Evolutionary conservation across 2,329 filamentous ascomycete genomes (phyloP).

Genomic region (Verticillium tricorpus): DNA sequence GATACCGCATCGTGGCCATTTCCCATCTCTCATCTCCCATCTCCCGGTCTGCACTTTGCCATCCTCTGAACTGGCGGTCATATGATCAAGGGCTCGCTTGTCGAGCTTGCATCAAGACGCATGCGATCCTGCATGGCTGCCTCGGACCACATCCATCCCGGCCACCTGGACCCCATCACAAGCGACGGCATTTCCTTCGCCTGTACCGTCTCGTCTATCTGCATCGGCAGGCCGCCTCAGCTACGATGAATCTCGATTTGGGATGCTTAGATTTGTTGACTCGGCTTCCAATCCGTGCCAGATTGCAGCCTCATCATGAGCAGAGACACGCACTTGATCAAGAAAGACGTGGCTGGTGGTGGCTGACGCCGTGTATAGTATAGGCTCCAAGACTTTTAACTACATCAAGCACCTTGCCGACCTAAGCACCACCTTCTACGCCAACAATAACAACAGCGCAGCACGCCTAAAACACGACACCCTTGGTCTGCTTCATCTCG

Average conservation of each 20-base stretch:
- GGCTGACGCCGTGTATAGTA: too few species aligned
- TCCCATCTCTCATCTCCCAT: not conserved
- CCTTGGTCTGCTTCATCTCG: constrained; percentile 45
- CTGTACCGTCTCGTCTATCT: not conserved
- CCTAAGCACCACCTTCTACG: too few species aligned
- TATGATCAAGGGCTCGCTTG: not conserved
- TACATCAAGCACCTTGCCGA: too few species aligned
- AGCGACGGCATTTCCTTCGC: not conserved
- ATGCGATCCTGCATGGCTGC: not conserved
- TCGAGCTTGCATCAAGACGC: not conserved
- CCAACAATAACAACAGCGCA: not conserved
- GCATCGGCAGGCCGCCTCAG: too few species aligned
- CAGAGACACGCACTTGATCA: not conserved
- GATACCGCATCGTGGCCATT: not conserved
- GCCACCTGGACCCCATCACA: not conserved
- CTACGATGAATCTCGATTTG: too few species aligned
- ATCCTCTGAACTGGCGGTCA: not conserved
- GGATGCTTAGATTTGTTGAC: not conserved
- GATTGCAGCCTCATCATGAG: not conserved
- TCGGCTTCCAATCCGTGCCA: not conserved
- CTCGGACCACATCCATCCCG: not conserved
- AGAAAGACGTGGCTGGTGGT: too few species aligned
- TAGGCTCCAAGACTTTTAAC: too few species aligned
- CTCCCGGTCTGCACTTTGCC: not conserved
- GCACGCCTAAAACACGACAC: constrained; percentile 38